Percentiles rank a stretch among this genome's conserved stretches.
These are phyloP conservation scores for Grosmannia serpens DNA, from an alignment of 2,329 filamentous ascomycete genomes.

Conservation along the genomic window DNA sequence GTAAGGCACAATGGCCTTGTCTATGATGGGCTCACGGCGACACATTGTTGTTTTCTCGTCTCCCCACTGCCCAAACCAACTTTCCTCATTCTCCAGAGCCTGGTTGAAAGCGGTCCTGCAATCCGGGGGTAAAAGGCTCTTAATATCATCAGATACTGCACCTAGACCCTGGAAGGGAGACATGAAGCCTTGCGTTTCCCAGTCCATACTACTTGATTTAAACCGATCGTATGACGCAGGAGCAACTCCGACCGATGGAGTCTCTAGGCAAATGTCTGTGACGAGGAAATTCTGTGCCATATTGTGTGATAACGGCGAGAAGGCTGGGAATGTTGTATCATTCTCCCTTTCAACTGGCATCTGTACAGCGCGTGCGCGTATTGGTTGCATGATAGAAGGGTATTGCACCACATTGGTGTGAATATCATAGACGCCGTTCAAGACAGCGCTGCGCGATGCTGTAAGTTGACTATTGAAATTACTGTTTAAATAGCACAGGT, in stretches of 20 bases:
- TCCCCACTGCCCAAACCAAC: slow-evolving; percentile 67
- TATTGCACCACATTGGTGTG: slow-evolving; percentile 90
- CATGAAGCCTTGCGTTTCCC: slow-evolving; percentile 30
- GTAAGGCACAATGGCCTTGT: slow-evolving; percentile 53
- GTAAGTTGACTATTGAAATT: slow-evolving; percentile 72
- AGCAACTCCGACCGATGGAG: slow-evolving; percentile 34
- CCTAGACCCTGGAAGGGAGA: slow-evolving; percentile 48
- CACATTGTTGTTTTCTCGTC: slow-evolving; percentile 49
- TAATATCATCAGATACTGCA: slow-evolving; percentile 53
- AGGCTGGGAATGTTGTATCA: slow-evolving; percentile 21
- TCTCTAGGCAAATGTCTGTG: slow-evolving; percentile 43
- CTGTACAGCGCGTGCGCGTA: slow-evolving; percentile 71
- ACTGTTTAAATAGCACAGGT: slow-evolving; percentile 32
- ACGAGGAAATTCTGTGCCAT: slow-evolving; percentile 46
- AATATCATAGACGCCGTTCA: slow-evolving; percentile 76
- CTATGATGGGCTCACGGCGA: slow-evolving; percentile 43
- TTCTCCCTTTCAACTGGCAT: slow-evolving; percentile 31
- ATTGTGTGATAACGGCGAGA: slow-evolving; percentile 35
- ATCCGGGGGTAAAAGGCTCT: slow-evolving; percentile 53
- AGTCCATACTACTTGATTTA: slow-evolving; percentile 22
- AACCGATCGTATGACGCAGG: slow-evolving; percentile 31
- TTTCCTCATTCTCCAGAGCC: slow-evolving; percentile 50
- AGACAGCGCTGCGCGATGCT: slow-evolving; percentile 54
- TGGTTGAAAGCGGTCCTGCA: slow-evolving; percentile 63
- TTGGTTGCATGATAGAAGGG: slow-evolving; percentile 80